Percentiles rank a stretch among this genome's conserved stretches.
Evolutionary conservation across 1,139 yeast species (phyloP).

Genomic region (Yamadazyma triangularis): DNA sequence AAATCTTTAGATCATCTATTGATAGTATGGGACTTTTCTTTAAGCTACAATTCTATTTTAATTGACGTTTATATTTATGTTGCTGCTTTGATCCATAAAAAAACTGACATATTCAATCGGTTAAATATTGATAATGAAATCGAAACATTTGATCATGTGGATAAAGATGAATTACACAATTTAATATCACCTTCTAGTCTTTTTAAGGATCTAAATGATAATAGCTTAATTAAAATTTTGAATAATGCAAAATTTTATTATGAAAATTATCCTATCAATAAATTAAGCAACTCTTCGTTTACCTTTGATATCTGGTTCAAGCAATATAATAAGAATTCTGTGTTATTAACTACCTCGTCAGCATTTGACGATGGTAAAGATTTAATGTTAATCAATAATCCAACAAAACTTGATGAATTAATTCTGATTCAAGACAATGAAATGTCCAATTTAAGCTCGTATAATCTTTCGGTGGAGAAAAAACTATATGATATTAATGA

Average conservation of each 20-base stretch:
- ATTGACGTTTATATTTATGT: conserved; percentile 53
- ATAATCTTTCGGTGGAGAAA: conserved; percentile 19
- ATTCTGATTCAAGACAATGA: conserved; percentile 29
- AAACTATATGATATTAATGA: conserved; percentile 17
- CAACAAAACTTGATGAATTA: conserved; percentile 11
- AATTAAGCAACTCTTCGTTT: conserved; percentile 17
- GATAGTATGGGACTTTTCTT: conserved; percentile 58
- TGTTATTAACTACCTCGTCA: conserved; percentile 20
- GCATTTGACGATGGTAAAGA: conserved; percentile 3
- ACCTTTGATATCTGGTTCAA: conserved; percentile 37
- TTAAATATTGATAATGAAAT: conserved; percentile 14
- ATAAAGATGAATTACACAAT: conserved; percentile 44
- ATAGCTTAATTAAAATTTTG: conserved; percentile 33
- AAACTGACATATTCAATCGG: conserved; percentile 31
- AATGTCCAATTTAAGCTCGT: conserved; percentile 19
- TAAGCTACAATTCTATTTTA: conserved; percentile 43
- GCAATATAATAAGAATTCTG: conserved; percentile 24
- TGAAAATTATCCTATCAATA: conserved; percentile 22
- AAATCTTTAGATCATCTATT: conserved; percentile 45
- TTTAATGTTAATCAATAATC: conserved; percentile 4
- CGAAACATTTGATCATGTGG: conserved; percentile 19
- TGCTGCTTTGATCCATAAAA: conserved; percentile 43
- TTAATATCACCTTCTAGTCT: conserved; percentile 30
- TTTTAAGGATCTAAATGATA: conserved; percentile 25
- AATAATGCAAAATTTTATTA: conserved; percentile 27